phyloP scores from a whole-genome alignment of 176 grass and related monocot genomes.

The Bromus sterilis region DNA sequence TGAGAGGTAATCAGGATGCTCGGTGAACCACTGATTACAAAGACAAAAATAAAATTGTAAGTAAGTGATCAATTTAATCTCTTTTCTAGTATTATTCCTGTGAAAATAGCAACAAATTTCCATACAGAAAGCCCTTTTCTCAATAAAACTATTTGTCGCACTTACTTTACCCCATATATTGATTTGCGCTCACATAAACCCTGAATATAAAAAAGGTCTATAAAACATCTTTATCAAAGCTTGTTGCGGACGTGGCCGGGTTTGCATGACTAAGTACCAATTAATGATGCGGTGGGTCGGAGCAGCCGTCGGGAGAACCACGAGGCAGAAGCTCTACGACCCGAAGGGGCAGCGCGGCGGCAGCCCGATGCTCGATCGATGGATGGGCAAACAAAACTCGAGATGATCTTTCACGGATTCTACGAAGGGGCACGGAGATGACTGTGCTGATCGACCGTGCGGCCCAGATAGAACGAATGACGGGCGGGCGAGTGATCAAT shows the following conservation, averaged over 20 bases:
- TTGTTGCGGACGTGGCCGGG: background rate
- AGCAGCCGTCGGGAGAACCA: no score
- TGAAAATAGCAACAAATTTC: background rate
- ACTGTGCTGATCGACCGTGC: no score
- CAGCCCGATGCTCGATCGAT: no score
- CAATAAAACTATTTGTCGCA: background rate
- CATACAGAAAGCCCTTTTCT: background rate
- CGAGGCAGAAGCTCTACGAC: no score
- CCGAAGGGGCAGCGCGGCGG: no score
- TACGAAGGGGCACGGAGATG: no score
- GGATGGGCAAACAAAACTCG: no score
- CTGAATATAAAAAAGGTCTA: background rate
- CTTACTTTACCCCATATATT: background rate
- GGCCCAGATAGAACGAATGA: no score
- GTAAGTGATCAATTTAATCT: background rate
- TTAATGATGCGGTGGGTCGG: no score
- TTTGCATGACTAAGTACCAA: background rate
- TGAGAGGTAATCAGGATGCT: background rate
- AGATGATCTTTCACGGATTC: no score
- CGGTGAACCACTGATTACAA: background rate
- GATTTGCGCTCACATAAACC: background rate
- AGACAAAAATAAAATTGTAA: background rate
- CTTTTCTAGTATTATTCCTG: background rate
- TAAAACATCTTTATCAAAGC: background rate
- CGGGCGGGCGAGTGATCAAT: no score